phyloP scores from a whole-genome alignment of 2,329 filamentous ascomycete species.

The Fusarium solani-melongenae region DNA sequence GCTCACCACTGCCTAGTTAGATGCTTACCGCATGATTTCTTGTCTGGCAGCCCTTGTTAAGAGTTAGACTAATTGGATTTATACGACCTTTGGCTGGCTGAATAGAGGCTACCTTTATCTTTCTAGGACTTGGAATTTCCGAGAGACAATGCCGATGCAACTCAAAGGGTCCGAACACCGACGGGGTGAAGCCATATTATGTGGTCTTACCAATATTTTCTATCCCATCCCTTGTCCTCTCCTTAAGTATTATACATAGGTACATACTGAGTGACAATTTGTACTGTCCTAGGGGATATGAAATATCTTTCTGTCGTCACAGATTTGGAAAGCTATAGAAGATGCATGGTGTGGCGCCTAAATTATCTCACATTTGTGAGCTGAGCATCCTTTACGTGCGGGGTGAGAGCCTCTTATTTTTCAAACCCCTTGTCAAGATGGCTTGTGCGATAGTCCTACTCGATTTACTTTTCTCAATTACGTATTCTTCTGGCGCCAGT shows the following conservation, averaged over 20 bases:
- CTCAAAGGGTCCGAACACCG: neutral
- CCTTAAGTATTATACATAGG: neutral
- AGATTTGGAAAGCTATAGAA: neutral
- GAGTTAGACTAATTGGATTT: neutral
- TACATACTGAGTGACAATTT: neutral
- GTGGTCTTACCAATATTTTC: neutral
- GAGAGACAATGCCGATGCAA: neutral
- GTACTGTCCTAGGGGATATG: neutral
- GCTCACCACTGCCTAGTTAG: neutral
- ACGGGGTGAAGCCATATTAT: neutral
- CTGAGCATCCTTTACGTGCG: neutral
- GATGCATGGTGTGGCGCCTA: neutral
- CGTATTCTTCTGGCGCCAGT: too few relatives aligned
- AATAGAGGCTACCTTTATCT: neutral
- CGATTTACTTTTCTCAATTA: neutral
- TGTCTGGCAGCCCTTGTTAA: neutral
- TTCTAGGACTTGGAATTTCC: neutral
- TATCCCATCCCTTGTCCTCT: neutral
- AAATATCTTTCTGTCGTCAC: neutral
- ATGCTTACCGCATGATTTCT: neutral
- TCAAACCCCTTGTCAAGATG: neutral
- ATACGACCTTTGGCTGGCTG: neutral
- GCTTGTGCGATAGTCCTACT: neutral
- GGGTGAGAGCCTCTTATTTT: neutral
- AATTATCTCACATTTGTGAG: neutral